Conservation (phyloP, 495 filamentous ascomycete species). For the Amphirosellinia nigrospora region DNA sequence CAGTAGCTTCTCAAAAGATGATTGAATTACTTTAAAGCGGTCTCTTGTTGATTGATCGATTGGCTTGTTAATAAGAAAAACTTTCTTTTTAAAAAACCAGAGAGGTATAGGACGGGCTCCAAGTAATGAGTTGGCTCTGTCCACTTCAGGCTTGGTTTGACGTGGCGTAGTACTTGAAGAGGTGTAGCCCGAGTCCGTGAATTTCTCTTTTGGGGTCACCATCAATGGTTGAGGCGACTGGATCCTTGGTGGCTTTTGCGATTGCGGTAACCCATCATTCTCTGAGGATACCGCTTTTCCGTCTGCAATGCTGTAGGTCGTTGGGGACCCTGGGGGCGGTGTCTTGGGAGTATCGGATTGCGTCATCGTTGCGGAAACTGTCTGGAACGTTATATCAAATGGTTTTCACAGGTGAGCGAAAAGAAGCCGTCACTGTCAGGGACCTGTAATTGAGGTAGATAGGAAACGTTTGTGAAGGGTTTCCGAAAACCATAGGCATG, state of each 20-base stretch:
- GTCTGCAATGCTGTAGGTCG: neutral
- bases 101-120: neutral
- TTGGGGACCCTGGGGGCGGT: neutral
- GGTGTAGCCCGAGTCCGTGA: neutral
- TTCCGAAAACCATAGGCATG: too few relatives aligned
- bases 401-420: neutral
- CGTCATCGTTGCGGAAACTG: neutral
- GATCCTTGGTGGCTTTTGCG: neutral
- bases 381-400: neutral
- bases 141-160: neutral
- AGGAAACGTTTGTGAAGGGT: too few relatives aligned
- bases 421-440: neutral
- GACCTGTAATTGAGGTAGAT: too few relatives aligned
- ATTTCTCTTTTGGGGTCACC: neutral
- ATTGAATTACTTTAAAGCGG: neutral
- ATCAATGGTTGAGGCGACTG: neutral
- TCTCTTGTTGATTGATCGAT: neutral
- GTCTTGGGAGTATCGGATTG: neutral
- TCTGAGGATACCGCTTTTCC: neutral
- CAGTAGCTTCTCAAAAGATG: neutral
- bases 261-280: neutral
- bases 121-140: neutral
- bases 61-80: neutral
- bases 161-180: neutral
- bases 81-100: neutral